Base-by-base conservation (phyloP, 2,329 filamentous ascomycete genomes). In the Blumeriella jaapii region DNA sequence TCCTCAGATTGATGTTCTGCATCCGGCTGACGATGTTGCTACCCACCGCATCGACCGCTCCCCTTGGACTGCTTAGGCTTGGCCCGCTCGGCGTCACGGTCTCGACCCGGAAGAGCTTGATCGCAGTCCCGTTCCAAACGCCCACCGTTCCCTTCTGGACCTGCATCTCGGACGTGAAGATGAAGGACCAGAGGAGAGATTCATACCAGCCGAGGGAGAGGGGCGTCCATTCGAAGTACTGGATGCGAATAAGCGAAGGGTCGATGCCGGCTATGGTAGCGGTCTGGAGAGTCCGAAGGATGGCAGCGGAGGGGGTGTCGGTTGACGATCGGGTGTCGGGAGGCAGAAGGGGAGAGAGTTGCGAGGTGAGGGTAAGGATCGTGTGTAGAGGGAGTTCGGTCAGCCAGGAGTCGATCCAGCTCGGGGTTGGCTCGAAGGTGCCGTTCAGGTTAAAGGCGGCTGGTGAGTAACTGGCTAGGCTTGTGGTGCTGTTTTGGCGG, bases 371-470 rank as follows among this genome's bases (percentile, higher is more conserved):
- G 4, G 77, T 82, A 16, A 95, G 65, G 30, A 85, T 77, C 1
- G 86, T 93, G 59, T 95, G 87, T 2, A 96, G 69, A 1, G 87
- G 86, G 18, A 95, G 66, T 51, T 93, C 82, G 0, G 84, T 82
- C n/a, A 95, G 72, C 89, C 89, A 96, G 36, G 74, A 81, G 49
- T 95, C 86, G 46, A 96, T 83, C 87, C 91, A 96, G 37, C 75
- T 65, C 5, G 79, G 63, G 4, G 84, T 83, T 3, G 89, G 85
- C 45, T 79, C 77, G 54, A 96, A 96, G 13, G 62, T 68, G 29
- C 71, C 71, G 22, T 62, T 64, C 8, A 68, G 61, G 2, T 71
- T 68, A 38, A 70, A 64, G 12, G 69, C 67, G 15, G 73, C 61
- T 25, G 69, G 65, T 9, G 77, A 71, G 51, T 78, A 67, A 48